Base-by-base conservation (phyloP, 176 grass and related monocot genomes). In the Oryza brachyantha region DNA sequence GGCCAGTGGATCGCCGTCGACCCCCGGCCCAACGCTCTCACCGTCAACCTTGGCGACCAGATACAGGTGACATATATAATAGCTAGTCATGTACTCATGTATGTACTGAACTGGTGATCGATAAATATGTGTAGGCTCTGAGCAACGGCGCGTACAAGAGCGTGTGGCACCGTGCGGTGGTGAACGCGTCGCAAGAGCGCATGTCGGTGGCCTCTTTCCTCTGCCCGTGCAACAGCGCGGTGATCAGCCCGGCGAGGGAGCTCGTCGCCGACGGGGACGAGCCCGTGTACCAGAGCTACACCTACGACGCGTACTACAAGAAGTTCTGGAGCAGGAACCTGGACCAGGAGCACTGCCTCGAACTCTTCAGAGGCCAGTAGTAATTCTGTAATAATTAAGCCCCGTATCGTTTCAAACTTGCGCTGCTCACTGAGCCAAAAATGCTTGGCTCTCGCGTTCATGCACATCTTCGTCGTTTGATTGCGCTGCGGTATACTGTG, bases 151-250 rank as follows among this genome's bases (percentile, higher is more conserved):
- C 45, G 69, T 97, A 97, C 89, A 92, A 90, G 82, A 97, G 94
- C 66, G 89, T 94, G 72, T 94, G 86, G 91, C 94, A 97, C 70
- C 84, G 94, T 11, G 94, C 89, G 22, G 86, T 97, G 14, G 94
- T 97, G 32, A 97, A 92, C 82, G 88, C 82, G 4, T 31, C n/a
- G 75, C 74, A 28, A 3, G 94, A 92, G 57, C 83, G 94, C 81
- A 67, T 94, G 72, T 97, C 94, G 13, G 89, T 97, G 72, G 94
- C 94, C 59, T 97, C 94, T 59, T 97, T 97, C 82, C 87, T 97
- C 32, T 97, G 94, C n/a, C 91, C 94, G 7, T 83, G 91, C 89
- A 97, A 88, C 78, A 76, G 75, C 70, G 76, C 83, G 19, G 78
- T 94, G n/a, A 90, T 97, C 50, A 69, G 85, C 73, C 91, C 94